These are phyloP conservation scores for Aegilops umbellulata DNA, from an alignment of 176 grass and related monocot genomes.

Conservation along the genomic window DNA sequence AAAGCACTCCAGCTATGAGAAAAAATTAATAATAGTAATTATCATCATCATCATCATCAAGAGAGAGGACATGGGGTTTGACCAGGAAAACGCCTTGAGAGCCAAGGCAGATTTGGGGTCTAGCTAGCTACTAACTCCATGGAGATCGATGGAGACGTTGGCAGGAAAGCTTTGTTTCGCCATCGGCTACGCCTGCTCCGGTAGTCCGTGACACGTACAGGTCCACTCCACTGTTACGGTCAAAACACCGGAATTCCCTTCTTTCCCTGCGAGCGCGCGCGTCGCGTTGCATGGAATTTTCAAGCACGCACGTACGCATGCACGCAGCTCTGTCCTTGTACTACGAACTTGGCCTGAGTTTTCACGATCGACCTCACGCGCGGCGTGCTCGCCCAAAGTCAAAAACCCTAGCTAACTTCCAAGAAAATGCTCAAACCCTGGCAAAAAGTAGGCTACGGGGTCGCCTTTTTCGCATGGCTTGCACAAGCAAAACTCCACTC, in stretches of 20 bases:
- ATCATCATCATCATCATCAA: no score
- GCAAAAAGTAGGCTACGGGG: neutral
- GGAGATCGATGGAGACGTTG: neutral
- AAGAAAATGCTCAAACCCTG: neutral
- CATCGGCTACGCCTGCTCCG: neutral
- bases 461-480: neutral
- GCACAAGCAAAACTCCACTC: neutral
- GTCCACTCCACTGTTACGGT: neutral
- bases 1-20: no score
- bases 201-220: neutral
- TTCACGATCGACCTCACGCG: neutral
- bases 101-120: neutral
- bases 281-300: neutral
- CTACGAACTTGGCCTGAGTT: neutral
- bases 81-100: neutral
- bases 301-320: neutral
- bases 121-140: neutral
- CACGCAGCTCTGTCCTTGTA: neutral
- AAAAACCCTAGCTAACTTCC: constrained; percentile 15
- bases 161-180: neutral
- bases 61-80: neutral
- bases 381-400: neutral
- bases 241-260: neutral
- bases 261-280: neutral
- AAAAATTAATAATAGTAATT: no score